Base-by-base conservation (phyloP, 176 grass and related monocot species). In the Zoysia pacifica region DNA sequence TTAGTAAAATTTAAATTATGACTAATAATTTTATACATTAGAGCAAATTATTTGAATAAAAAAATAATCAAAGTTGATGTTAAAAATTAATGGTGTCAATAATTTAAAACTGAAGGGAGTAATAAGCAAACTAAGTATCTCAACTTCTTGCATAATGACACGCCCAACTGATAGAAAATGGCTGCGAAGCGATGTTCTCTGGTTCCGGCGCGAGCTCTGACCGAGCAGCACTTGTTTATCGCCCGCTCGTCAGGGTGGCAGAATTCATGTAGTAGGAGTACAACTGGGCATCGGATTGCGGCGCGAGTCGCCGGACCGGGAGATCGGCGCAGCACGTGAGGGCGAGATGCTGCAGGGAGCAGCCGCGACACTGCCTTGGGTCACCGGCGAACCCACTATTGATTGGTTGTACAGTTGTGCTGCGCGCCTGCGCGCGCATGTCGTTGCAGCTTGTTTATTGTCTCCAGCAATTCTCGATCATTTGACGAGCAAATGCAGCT, bases 321-420 rank as follows among this genome's bases (percentile, higher is more conserved):
- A 69, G 64, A 79, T 79, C 77, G 0, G 18, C 16, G 77, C 77
- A 16, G 77, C 77, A 69, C 77, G 77, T 56, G 77, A 54, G 77
- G 49, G 1, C 3, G 77, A 19, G 63, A 45, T 53, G 77, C n/a
- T 58, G 76, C 63, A 41, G 64, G 76, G 77, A 79, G 65, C 50
- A 36, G 45, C 5, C 10, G 55, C 82, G 47, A 35, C 66, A 14
- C 6, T 62, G 67, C 7, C 62, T 67, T 67, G 3, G 13, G 2
- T 46, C 70, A 9, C 19, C 48, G 48, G 48, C 38, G n/a, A 36
- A 10, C 52, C 13, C 11, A 28, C 28, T 28, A 54, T 5, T 9
- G 12, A 61, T 9, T 7, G 62, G 5, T 58, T 58, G 12, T 58
- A 28, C 28, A 28, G 28, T 28, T 28, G 28, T 35, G 6, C 10